phyloP scores from a whole-genome alignment of 306 rosid genomes.

The Mimosa bimucronata region DNA sequence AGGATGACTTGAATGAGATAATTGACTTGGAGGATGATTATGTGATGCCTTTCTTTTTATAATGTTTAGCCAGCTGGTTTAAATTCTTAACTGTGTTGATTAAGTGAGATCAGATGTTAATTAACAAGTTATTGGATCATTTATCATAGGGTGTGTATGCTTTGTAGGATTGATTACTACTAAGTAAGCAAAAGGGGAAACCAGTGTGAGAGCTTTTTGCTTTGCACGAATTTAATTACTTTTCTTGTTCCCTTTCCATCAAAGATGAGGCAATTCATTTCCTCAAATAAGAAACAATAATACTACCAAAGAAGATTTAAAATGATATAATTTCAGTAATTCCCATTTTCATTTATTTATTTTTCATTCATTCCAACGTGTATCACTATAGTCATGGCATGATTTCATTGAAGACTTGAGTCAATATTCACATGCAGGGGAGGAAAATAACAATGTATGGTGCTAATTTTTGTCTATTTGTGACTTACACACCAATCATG shows the following conservation, averaged over 20 bases:
- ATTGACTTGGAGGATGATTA: constrained; percentile 12
- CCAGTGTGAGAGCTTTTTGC: neutral
- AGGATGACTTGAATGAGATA: neutral
- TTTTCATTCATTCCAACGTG: neutral
- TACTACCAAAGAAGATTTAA: neutral
- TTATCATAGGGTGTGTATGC: neutral
- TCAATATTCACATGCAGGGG: neutral
- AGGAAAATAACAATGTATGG: neutral
- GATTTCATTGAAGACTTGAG: too few species aligned
- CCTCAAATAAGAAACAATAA: neutral
- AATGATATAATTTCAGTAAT: neutral
- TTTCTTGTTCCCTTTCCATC: too few species aligned
- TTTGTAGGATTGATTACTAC: neutral
- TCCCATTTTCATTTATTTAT: neutral
- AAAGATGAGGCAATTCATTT: neutral
- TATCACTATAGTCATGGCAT: neutral
- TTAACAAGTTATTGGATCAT: neutral
- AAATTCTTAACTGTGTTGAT: neutral
- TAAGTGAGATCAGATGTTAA: neutral
- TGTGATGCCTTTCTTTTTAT: neutral
- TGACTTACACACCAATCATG: too few species aligned
- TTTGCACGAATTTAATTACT: neutral
- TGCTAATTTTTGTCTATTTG: too few species aligned
- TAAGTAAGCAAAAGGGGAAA: neutral
- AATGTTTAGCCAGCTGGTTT: neutral